These are phyloP conservation scores for Ogataea pini DNA, from an alignment of 805 yeast species.

Conservation along the genomic window DNA sequence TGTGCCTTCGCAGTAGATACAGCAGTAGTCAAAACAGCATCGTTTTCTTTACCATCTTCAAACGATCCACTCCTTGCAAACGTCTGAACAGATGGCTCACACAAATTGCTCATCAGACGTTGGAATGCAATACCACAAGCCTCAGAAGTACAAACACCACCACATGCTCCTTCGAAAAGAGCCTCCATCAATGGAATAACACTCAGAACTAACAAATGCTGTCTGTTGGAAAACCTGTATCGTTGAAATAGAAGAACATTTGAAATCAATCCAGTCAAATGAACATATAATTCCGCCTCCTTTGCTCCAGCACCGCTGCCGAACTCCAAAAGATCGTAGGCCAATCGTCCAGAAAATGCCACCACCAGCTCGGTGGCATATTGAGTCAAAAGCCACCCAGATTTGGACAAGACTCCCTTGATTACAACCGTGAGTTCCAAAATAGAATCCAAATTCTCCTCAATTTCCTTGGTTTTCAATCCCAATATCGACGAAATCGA, in stretches of 20 bases:
- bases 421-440: slow-evolving; percentile 34
- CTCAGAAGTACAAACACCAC: slow-evolving; percentile 19
- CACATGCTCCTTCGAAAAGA: slow-evolving; percentile 33
- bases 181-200: slow-evolving; percentile 53
- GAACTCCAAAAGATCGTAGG: slow-evolving; percentile 9
- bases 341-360: slow-evolving; percentile 15
- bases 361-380: slow-evolving; percentile 58
- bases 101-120: slow-evolving; percentile 63
- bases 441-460: slow-evolving; percentile 6
- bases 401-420: slow-evolving; percentile 46
- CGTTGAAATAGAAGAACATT: slow-evolving; percentile 67
- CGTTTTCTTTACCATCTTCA: slow-evolving; percentile 22
- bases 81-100: slow-evolving; percentile 61
- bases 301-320: slow-evolving; percentile 14
- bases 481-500: slow-evolving; percentile 34
- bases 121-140: slow-evolving; percentile 50
- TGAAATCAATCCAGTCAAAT: slow-evolving; percentile 49
- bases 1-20: slow-evolving; percentile 56
- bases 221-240: slow-evolving; percentile 66
- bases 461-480: background rate
- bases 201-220: slow-evolving; percentile 59
- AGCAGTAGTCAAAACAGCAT: slow-evolving; percentile 48
- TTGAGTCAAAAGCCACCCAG: slow-evolving; percentile 63
- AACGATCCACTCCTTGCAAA: slow-evolving; percentile 26
- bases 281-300: slow-evolving; percentile 35